These are phyloP conservation scores for Rhypophila decipiens DNA, from an alignment of 495 filamentous ascomycete genomes.

Conservation along the genomic window DNA sequence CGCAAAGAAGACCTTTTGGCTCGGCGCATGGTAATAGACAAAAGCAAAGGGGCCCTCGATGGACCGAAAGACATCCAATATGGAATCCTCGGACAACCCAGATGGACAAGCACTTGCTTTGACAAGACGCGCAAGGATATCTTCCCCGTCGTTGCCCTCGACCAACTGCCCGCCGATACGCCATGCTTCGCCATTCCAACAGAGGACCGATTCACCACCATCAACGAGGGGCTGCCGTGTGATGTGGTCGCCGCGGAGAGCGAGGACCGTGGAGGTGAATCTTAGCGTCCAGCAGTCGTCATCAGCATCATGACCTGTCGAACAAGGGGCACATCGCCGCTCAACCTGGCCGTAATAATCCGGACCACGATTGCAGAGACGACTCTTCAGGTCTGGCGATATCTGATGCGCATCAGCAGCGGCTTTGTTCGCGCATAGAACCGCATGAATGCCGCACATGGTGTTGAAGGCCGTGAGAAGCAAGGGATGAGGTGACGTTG, in stretches of 20 bases:
- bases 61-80: slow-evolving; percentile 50
- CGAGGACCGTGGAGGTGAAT: slow-evolving; percentile 78
- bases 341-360: slow-evolving; percentile 42
- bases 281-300: slow-evolving; percentile 36
- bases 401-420: slow-evolving; percentile 10
- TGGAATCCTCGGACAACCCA: slow-evolving; percentile 20
- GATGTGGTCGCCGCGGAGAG: slow-evolving; percentile 68
- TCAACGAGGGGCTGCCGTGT: slow-evolving; percentile 69
- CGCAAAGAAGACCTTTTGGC: slow-evolving; percentile 63
- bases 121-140: slow-evolving; percentile 59
- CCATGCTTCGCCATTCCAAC: slow-evolving; percentile 99
- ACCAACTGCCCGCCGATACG: slow-evolving; percentile 51
- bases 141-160: slow-evolving; percentile 68
- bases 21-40: slow-evolving; percentile 68
- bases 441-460: slow-evolving; percentile 46
- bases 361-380: slow-evolving; percentile 42
- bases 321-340: slow-evolving; percentile 17
- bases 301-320: too few relatives aligned
- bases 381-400: slow-evolving; percentile 22
- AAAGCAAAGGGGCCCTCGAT: slow-evolving; percentile 89
- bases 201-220: slow-evolving; percentile 60
- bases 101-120: slow-evolving; percentile 30
- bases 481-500: background rate
- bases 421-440: slow-evolving; percentile 17
- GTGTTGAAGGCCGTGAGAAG: background rate